Evolutionary conservation across 2,329 filamentous ascomycete genomes (phyloP).

Genomic region (Fusarium sp.): DNA sequence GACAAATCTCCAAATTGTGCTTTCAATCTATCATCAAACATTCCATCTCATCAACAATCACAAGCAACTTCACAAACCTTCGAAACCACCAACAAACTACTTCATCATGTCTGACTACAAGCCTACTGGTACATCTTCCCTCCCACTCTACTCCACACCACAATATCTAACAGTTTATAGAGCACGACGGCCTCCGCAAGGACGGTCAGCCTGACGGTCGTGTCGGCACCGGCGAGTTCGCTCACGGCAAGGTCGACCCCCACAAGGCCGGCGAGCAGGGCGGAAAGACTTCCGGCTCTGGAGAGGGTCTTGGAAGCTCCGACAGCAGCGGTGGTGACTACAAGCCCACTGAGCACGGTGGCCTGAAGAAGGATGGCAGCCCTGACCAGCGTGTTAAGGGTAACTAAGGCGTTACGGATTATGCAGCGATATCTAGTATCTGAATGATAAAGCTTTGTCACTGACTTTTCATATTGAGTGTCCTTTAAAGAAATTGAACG

Average conservation of each 20-base stretch:
- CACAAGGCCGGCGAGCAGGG: slow-evolving; percentile 31
- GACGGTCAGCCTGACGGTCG: slow-evolving; percentile 36
- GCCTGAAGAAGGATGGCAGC: slow-evolving; percentile 25
- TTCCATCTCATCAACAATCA: not conserved
- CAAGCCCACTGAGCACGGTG: slow-evolving; percentile 28
- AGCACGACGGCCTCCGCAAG: slow-evolving; percentile 40
- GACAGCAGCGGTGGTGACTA: slow-evolving; percentile 16
- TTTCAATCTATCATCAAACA: not conserved
- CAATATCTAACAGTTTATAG: not conserved
- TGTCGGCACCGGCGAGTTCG: slow-evolving; percentile 39
- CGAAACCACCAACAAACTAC: not conserved
- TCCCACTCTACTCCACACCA: rapidly evolving
- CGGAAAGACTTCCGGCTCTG: slow-evolving; percentile 26
- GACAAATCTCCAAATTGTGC: not conserved
- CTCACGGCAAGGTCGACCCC: slow-evolving; percentile 38
- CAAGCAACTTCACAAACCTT: not conserved
- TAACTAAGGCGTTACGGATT: not conserved
- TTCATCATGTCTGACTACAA: slow-evolving; percentile 29
- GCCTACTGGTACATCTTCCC: slow-evolving; percentile 17
- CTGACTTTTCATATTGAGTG: rapidly evolving
- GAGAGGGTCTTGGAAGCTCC: not conserved
- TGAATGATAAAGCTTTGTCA: not conserved
- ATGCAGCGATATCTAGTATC: not conserved
- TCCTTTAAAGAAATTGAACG: rapidly evolving
- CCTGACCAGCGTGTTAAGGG: slow-evolving; percentile 29